Base-by-base conservation (phyloP, 345 rosid genomes). In the Heritiera littoralis region DNA sequence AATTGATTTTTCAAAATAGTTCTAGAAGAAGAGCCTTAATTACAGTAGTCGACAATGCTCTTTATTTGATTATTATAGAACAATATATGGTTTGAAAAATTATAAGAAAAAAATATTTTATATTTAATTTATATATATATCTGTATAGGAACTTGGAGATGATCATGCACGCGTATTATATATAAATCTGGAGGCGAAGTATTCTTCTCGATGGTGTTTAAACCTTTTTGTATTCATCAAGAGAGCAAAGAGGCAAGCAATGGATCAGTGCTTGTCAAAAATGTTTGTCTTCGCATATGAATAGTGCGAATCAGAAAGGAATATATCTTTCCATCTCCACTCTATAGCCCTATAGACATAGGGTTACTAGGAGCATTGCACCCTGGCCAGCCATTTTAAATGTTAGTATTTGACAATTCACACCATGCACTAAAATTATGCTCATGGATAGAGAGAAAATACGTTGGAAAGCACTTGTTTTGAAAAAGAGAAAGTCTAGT, bases 361-460 rank as follows among this genome's bases (percentile, higher is more conserved):
- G 63, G 48, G 63, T 23, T 23, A 23, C 20, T 72, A 54, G 75
- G 61, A 72, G 46, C 12, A 28, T 7, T 72, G 76, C 49, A 72
- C 64, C 46, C 63, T 9, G 35, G 6, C 76, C 65, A 55, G 23
- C 76, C 76, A 55, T 11, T 55, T 30, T 32, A 55, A 73, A 55
- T 35, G 38, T 35, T 73, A 54, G 35, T 10, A 35, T 35, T 72
- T 54, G 66, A 72, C 64, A 10, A 54, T 35, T 23, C 28, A 23
- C 28, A 23, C 28, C 28, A 23, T 23, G 28, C 28, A 23, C 28
- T 23, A 23, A 23, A 23, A 23, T 52, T 72, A 72, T 32, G 75
- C 28, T 72, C 48, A 18, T 52, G 59, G 12, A 40, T 40, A 41
- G 30, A 18, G 30, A 66, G 15, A 67, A 67, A 67, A 67, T n/a